A percentile compares a stretch with the other conserved stretches of the same genome.
phyloP scores from a whole-genome alignment of 2,329 filamentous ascomycete species.

The Tolypocladium amazonense region DNA sequence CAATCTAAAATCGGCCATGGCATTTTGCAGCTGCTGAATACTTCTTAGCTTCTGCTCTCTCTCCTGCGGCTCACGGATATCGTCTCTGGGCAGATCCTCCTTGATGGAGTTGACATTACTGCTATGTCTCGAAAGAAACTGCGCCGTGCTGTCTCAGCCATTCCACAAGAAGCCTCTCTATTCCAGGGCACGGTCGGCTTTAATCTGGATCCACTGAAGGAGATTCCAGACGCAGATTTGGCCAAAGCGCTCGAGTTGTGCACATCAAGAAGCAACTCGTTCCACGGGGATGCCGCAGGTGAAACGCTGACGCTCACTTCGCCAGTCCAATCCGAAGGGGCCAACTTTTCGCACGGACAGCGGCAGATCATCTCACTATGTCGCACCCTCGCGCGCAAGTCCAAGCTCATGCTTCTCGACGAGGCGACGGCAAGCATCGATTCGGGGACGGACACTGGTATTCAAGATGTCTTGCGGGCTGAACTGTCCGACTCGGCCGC shows the following conservation, averaged over 20 bases:
- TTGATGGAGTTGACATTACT: not conserved
- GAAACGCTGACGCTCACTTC: not conserved
- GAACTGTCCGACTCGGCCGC: not conserved
- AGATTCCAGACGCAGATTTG: not conserved
- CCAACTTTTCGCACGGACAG: not conserved
- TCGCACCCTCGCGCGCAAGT: not conserved
- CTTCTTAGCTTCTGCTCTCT: too few relatives aligned
- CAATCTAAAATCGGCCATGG: too few relatives aligned
- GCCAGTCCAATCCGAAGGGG: not conserved
- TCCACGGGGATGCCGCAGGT: not conserved
- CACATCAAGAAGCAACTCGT: not conserved
- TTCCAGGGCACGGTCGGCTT: not conserved
- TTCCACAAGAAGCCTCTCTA: not conserved
- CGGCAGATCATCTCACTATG: not conserved
- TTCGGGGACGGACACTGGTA: not conserved
- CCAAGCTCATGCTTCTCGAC: not conserved
- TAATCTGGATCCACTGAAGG: not conserved
- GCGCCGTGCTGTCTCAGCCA: not conserved
- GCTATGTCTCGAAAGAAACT: not conserved
- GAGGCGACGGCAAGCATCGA: not conserved
- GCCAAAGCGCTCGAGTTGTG: not conserved
- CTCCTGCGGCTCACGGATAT: not conserved
- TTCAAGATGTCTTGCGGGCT: not conserved
- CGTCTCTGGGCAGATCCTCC: not conserved
- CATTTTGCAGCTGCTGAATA: too few relatives aligned